Percentiles rank a stretch among this genome's conserved stretches.
Conservation (phyloP, 441 rosid genomes). For the Pelargonium australe region DNA sequence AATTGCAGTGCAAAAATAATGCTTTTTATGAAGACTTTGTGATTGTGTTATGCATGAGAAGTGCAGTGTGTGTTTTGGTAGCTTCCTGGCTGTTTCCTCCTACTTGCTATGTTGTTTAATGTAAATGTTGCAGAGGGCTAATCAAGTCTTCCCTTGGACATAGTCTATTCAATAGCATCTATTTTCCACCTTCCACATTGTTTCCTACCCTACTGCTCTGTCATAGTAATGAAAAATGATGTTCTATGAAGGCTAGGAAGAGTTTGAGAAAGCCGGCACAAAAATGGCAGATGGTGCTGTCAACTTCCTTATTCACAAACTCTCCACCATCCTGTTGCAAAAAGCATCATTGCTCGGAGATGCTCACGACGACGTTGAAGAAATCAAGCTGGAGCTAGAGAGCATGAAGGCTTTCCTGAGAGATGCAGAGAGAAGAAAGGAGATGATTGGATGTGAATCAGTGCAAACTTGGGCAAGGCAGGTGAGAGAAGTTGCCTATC, state of each 20-base stretch:
- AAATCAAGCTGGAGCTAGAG: slow-evolving; percentile 4
- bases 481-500: background rate
- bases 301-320: slow-evolving; percentile 4
- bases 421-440: slow-evolving; percentile 8
- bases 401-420: slow-evolving; percentile 2
- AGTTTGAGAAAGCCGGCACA: background rate
- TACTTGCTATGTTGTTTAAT: too few species aligned
- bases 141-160: too few species aligned
- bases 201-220: background rate
- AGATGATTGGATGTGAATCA: background rate
- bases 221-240: background rate
- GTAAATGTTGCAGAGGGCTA: too few species aligned
- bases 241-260: background rate
- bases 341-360: slow-evolving; percentile 5
- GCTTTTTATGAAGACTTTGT: too few species aligned
- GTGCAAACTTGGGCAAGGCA: slow-evolving; percentile 7
- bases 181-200: background rate
- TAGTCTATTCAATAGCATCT: background rate
- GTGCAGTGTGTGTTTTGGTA: too few species aligned
- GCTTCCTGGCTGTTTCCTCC: too few species aligned
- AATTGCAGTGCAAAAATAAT: too few species aligned
- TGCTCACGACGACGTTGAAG: background rate
- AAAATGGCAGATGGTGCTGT: slow-evolving; percentile 7
- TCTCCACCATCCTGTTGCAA: background rate
- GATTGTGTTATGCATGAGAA: too few species aligned